Conservation (phyloP, 1,284 basidiomycete genomes). For the Gymnopus androsaceus region DNA sequence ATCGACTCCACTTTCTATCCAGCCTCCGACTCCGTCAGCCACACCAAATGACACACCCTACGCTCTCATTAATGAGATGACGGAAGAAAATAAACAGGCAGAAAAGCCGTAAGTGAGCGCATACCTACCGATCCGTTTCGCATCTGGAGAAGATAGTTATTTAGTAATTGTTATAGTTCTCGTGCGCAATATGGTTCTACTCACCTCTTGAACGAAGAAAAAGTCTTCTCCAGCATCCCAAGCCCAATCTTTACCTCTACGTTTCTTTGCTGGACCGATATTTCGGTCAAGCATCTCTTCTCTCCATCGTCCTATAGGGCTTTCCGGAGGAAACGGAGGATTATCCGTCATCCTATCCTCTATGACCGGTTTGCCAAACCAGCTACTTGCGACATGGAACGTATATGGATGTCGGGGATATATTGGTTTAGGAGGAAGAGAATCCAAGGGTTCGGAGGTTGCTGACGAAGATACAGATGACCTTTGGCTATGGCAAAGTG, state of each 20-base stretch:
- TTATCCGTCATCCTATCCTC: slow-evolving; percentile 28
- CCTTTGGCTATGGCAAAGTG: background rate
- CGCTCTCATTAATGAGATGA: slow-evolving; percentile 48
- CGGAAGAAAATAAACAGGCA: slow-evolving; percentile 18
- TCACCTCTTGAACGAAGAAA: slow-evolving; percentile 73
- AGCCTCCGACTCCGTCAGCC: slow-evolving; percentile 55
- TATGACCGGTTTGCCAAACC: slow-evolving; percentile 72
- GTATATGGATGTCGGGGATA: slow-evolving; percentile 45
- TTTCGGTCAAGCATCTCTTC: slow-evolving; percentile 50
- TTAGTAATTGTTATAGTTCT: background rate
- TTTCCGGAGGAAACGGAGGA: slow-evolving; percentile 61
- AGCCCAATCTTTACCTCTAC: slow-evolving; percentile 15
- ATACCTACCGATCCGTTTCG: slow-evolving; percentile 72
- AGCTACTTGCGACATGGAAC: slow-evolving; percentile 76
- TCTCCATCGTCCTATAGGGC: slow-evolving; percentile 73
- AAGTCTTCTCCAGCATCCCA: slow-evolving; percentile 76
- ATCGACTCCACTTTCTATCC: slow-evolving; percentile 77
- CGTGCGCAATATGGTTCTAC: slow-evolving; percentile 29
- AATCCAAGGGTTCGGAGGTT: background rate
- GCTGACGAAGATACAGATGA: background rate
- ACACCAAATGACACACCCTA: slow-evolving; percentile 80
- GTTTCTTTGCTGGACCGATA: slow-evolving; percentile 6
- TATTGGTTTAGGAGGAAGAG: background rate
- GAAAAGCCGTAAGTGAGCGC: slow-evolving; percentile 21
- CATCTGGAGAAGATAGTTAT: slow-evolving; percentile 50